These are phyloP conservation scores for Aspergillus heteromorphus DNA, from an alignment of 495 filamentous ascomycete species.

Conservation along the genomic window DNA sequence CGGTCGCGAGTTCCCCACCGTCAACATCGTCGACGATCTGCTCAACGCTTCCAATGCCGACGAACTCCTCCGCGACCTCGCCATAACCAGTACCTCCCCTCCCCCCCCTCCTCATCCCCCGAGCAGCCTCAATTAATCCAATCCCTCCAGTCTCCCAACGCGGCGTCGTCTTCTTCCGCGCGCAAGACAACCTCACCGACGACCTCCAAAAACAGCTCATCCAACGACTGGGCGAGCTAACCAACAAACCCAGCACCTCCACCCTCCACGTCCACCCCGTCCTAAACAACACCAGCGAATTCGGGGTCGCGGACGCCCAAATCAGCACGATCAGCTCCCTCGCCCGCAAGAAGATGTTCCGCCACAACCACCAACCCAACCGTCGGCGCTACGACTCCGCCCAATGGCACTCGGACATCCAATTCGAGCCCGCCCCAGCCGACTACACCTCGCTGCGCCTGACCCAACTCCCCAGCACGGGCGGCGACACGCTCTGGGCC, in stretches of 20 bases:
- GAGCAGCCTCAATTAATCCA: background rate
- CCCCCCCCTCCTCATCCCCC: conserved; percentile 8
- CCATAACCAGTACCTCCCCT: conserved; percentile 35
- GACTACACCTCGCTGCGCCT: conserved; percentile 55
- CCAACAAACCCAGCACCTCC: conserved; percentile 50
- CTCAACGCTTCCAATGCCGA: conserved; percentile 50
- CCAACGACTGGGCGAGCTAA: conserved; percentile 51
- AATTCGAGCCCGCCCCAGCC: conserved; percentile 54
- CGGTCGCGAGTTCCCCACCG: conserved; percentile 49
- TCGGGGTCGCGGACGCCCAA: conserved; percentile 53
- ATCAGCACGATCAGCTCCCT: conserved; percentile 61
- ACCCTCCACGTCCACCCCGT: conserved; percentile 65
- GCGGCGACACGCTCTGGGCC: conserved; percentile 71
- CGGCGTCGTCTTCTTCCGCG: conserved; percentile 70
- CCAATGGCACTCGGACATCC: conserved; percentile 58
- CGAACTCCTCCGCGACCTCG: conserved; percentile 53
- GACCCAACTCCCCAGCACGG: conserved; percentile 53
- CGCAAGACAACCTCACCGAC: conserved; percentile 55
- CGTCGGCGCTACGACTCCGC: conserved; percentile 8
- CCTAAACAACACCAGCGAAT: conserved; percentile 37
- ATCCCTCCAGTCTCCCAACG: conserved; percentile 56
- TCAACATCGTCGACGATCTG: conserved; percentile 47
- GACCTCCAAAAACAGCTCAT: conserved; percentile 59
- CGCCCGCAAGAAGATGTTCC: conserved; percentile 46
- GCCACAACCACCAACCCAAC: conserved; percentile 1